Conservation (phyloP, 371 early-diverging fungal species). For the Syncephalastrum monosporum region DNA sequence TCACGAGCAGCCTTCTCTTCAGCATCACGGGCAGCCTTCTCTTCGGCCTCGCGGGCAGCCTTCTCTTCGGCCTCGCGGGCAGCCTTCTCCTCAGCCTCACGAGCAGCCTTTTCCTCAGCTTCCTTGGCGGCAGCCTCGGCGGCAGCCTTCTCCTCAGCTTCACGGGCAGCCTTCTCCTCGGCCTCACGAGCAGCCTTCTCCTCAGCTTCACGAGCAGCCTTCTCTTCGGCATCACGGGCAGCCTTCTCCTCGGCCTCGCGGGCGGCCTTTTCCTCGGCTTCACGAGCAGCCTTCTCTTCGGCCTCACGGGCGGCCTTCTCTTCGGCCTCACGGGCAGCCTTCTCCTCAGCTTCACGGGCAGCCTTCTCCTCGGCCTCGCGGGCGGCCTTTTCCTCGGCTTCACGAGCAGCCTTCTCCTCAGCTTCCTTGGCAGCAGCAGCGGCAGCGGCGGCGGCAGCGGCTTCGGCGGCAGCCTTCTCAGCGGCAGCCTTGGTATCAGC, state of each 20-base stretch:
- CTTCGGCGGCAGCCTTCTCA: conserved; percentile 7
- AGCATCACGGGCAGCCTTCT: no score
- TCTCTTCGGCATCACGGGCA: conserved; percentile 6
- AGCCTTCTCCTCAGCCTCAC: conserved; percentile 1
- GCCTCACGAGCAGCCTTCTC: conserved; percentile 10
- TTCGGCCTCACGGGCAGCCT: conserved; percentile 11
- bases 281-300: conserved; percentile 20
- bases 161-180: conserved; percentile 7
- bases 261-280: conserved; percentile 5
- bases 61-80: background rate
- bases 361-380: conserved; percentile 12
- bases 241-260: conserved; percentile 2
- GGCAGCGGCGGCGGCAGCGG: background rate
- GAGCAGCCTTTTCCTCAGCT: conserved; percentile 6
- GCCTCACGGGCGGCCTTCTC: conserved; percentile 21
- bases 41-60: no score
- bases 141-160: conserved; percentile 7
- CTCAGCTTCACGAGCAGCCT: conserved; percentile 10
- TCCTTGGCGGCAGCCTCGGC: conserved; percentile 3
- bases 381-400: conserved; percentile 15
- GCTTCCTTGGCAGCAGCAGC: conserved; percentile 10
- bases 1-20: no score
- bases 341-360: conserved; percentile 12
- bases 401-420: conserved; percentile 8
- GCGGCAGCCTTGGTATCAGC: conserved; percentile 9